Base-by-base conservation (phyloP, 169 alveolate species). In the Eimeria acervulina region DNA sequence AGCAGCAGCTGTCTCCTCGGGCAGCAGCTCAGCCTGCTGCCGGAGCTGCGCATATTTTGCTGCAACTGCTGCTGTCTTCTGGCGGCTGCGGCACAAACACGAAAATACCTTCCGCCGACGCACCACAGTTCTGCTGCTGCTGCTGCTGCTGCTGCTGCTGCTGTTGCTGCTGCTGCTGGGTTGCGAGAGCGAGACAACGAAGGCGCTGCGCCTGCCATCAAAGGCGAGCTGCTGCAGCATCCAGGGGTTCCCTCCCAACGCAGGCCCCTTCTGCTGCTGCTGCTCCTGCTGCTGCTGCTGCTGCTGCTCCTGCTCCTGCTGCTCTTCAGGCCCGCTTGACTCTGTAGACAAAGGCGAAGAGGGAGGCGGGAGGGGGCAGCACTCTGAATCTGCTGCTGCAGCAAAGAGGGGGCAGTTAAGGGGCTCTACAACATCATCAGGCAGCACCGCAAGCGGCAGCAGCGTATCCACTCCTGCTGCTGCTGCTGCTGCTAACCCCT, bases 161-260 rank as follows among this genome's bases (percentile, higher is more conserved):
- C 63, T 36, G 89, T 63, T 78, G 84, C 44, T 72, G 84, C 84
- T 8, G 84, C 74, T 63, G 74, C 52, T 63, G 84, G 84, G 28
- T 23, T 72, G 40, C 47, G n/a, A 38, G 17, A 72, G 84, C 17
- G 84, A 38, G 36, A 78, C 89, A 8, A 78, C 66, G 23, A 78
- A 78, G 89, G 89, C 89, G 89, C 89, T 78, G 89, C 89, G 89
- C 21, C 61, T 78, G 1, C 89, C 89, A 23, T 78, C 89, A 42
- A 78, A 78, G 7, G 89, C 59, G 44, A 78, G 23, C 33, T 78
- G 52, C 89, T 78, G 66, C 89, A 78, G 89, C 52, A 31, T 31
- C 89, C 89, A 19, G 2, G 84, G 84, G 44, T 17, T 31, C 89
- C 63, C 38, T 63, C 15, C 38, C 89, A 78, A 78, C 36, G 89